Percentiles rank a stretch among this genome's conserved stretches.
Evolutionary conservation across 306 rosid species (phyloP).

Genomic region (Quercus engelmannii): DNA sequence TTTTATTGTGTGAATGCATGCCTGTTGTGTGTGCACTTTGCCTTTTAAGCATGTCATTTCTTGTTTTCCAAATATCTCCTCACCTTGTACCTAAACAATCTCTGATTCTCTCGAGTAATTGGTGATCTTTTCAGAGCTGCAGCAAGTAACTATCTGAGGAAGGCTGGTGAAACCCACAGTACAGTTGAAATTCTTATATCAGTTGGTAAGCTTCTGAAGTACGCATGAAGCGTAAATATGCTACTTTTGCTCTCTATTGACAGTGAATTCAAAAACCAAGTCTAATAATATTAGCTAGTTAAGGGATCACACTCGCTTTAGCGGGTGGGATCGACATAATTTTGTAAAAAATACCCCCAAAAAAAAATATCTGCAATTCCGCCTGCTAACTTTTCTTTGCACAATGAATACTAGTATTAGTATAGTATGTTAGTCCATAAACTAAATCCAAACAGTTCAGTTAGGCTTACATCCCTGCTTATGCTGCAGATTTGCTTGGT

Average conservation of each 20-base stretch:
- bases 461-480: not conserved
- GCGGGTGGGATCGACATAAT: not conserved
- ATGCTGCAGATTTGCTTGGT: not conserved
- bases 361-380: not conserved
- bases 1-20: not conserved
- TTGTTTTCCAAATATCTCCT: not conserved
- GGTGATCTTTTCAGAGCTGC: constrained; percentile 41
- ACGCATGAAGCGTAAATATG: not conserved
- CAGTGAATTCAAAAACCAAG: not conserved
- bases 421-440: not conserved
- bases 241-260: not conserved
- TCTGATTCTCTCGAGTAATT: constrained; percentile 6
- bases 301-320: not conserved
- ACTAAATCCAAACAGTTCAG: not conserved
- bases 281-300: not conserved
- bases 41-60: not conserved
- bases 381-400: not conserved
- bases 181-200: constrained; percentile 68
- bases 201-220: constrained; percentile 53
- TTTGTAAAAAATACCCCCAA: not conserved
- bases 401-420: not conserved
- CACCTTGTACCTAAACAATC: not conserved
- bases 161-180: constrained; percentile 79
- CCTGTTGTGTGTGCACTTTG: not conserved
- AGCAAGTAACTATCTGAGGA: constrained; percentile 71